Conservation (phyloP, 1,284 basidiomycete species). For the Trametes hirsuta region DNA sequence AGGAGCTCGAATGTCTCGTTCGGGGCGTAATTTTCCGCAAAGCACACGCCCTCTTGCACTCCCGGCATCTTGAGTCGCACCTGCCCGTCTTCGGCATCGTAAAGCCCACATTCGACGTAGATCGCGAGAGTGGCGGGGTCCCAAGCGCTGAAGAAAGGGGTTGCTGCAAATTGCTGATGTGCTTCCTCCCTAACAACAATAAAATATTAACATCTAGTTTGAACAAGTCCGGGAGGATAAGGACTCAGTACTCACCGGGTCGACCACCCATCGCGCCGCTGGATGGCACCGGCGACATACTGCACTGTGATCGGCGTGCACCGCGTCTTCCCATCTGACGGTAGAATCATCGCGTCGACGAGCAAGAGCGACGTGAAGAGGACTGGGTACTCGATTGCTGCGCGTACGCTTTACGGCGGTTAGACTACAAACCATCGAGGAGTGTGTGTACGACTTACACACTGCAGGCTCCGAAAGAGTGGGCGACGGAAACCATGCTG, state of each 20-base stretch:
- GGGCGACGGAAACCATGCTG: conserved; percentile 72
- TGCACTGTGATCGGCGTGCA: conserved; percentile 14
- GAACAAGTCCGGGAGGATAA: not conserved
- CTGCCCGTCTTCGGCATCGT: conserved; percentile 39
- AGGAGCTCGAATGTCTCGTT: conserved; percentile 52
- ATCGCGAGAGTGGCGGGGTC: conserved; percentile 65
- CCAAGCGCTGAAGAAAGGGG: conserved; percentile 78
- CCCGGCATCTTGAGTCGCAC: conserved; percentile 66
- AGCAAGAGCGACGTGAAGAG: conserved; percentile 78
- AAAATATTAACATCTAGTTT: not conserved
- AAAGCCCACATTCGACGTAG: conserved; percentile 72
- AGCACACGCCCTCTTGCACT: conserved; percentile 60
- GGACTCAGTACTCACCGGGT: conserved; percentile 47
- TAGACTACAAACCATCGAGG: conserved; percentile 3
- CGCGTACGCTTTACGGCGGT: conserved; percentile 48
- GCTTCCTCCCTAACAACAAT: conserved; percentile 61
- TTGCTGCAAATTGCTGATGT: conserved; percentile 50
- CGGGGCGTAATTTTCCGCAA: conserved; percentile 45
- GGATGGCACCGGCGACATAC: conserved; percentile 53
- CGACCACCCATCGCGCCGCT: conserved; percentile 66
- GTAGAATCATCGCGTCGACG: conserved; percentile 77
- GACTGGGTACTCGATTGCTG: conserved; percentile 64
- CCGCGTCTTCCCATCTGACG: conserved; percentile 17
- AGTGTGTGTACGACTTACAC: conserved; percentile 46
- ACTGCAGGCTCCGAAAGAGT: conserved; percentile 81